Percentiles rank a stretch among this genome's conserved stretches.
These are phyloP conservation scores for Epichloe uncinata DNA, from an alignment of 2,329 filamentous ascomycete genomes.

Conservation along the genomic window DNA sequence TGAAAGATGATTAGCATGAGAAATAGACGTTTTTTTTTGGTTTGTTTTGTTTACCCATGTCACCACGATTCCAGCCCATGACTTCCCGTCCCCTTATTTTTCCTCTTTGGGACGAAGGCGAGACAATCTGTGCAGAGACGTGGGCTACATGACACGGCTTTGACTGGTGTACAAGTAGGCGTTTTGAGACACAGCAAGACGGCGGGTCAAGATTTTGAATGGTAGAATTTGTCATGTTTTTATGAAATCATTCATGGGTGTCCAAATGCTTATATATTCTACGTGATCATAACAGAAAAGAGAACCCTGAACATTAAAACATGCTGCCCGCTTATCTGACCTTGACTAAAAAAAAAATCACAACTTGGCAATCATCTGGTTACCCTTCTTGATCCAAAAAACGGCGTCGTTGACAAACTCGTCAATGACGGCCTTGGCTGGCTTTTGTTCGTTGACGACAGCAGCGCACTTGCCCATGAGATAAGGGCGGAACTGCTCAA, in stretches of 20 bases:
- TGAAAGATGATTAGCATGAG: conserved; percentile 20
- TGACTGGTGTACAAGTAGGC: no score
- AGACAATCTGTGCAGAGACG: no score
- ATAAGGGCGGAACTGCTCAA: conserved; percentile 85
- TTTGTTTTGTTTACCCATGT: background rate
- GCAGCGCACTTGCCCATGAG: conserved; percentile 96
- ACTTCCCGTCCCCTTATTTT: no score
- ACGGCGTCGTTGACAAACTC: conserved; percentile 83
- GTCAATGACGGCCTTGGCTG: conserved; percentile 82
- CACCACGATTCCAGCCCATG: background rate
- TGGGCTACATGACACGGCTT: no score
- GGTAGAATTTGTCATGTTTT: background rate
- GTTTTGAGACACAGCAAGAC: background rate
- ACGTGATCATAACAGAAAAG: conserved; percentile 10
- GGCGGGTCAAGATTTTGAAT: background rate
- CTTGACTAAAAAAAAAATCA: conserved; percentile 24
- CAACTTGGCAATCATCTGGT: conserved; percentile 57
- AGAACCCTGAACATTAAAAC: conserved; percentile 4
- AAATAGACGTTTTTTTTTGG: conserved; percentile 15
- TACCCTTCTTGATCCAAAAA: conserved; percentile 51
- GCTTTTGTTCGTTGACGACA: conserved; percentile 84
- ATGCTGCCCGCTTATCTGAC: background rate
- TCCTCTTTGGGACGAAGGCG: no score
- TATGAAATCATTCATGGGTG: background rate
- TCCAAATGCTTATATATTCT: conserved; percentile 10